phyloP scores from a whole-genome alignment of 139 green algal species.

The Haematococcus lacustris region DNA sequence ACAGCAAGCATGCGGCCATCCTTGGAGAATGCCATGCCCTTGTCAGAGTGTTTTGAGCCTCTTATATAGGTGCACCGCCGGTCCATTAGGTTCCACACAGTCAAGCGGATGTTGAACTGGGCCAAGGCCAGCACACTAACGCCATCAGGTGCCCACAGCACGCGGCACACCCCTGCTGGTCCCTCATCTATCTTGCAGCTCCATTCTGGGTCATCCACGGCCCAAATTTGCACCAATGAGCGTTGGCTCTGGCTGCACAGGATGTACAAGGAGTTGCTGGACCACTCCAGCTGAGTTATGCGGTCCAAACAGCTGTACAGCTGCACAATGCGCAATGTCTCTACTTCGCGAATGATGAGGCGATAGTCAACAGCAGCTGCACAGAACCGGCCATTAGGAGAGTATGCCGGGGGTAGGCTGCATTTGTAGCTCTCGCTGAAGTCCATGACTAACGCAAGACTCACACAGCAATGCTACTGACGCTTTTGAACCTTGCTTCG shows the following conservation, averaged over 20 bases:
- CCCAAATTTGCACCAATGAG: slow-evolving; percentile 70
- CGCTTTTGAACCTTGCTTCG: background rate
- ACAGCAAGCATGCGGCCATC: slow-evolving; percentile 67
- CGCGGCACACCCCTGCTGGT: slow-evolving; percentile 38
- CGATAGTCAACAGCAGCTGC: slow-evolving; percentile 68
- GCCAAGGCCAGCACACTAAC: slow-evolving; percentile 60
- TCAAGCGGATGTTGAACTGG: slow-evolving; percentile 71
- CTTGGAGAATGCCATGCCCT: slow-evolving; percentile 62
- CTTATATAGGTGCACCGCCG: slow-evolving; percentile 55
- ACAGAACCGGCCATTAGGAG: slow-evolving; percentile 60
- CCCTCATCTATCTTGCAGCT: slow-evolving; percentile 84
- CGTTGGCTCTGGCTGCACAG: slow-evolving; percentile 59
- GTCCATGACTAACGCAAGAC: slow-evolving; percentile 52
- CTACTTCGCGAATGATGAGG: slow-evolving; percentile 64
- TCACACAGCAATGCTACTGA: background rate
- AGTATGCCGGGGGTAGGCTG: slow-evolving; percentile 44
- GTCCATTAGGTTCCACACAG: slow-evolving; percentile 73
- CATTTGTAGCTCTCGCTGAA: slow-evolving; percentile 68
- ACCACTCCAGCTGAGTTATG: slow-evolving; percentile 75
- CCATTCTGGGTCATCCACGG: slow-evolving; percentile 65
- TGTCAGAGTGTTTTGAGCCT: slow-evolving; percentile 56
- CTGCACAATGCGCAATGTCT: slow-evolving; percentile 59
- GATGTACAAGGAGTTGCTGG: slow-evolving; percentile 59
- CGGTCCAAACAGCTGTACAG: slow-evolving; percentile 80
- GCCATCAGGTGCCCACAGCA: slow-evolving; percentile 49